Base-by-base conservation (phyloP, 345 rosid species). In the Psidium friedrichsthalianum region DNA sequence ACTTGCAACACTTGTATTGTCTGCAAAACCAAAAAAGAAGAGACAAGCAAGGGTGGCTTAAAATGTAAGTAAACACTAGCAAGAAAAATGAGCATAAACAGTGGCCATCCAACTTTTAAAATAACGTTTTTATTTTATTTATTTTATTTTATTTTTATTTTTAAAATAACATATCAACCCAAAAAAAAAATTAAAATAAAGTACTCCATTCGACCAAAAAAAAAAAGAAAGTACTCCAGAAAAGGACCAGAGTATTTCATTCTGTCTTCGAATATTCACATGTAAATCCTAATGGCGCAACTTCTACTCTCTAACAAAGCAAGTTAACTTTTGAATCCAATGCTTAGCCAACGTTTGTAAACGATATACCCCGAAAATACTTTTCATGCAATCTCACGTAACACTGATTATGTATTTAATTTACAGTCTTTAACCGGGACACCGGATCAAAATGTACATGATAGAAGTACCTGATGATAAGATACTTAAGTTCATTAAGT, bases 1-100 rank as follows among this genome's bases (percentile, higher is more conserved):
- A 88, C 88, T 93, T 89, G 99, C 99, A 85, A 92, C 99, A 89
- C 99, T 98, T 74, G 99, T 98, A 88, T 98, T 84, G 98, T 98
- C 99, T 98, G 96, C 92, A 94, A 86, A 88, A 82, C 61, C 64
- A 76, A 32, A 42, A 40, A 40, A 74, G 36, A 64, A 22, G 40
- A 21, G 24, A 40, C 11, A 32, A 24, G 22, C 80, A 69, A 69
- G 78, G 78, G 24, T 69, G 47, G 80, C 47, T 36, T 69, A 69
- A 36, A 69, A 69, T 69, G 36, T 32, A 57, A 76, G n/a, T 36
- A 47, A 57, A 36, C 51, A 47, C 21, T 8, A 78, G 44, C 56
- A 47, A 40, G 78, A 12, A 32, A n/a, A 82, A 49, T 11, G 11
- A 82, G 83, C 56, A 25, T 20, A 53, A 22, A 51, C 84, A n/a